Percentiles rank a stretch among this genome's conserved stretches.
These are phyloP conservation scores for Simmondsia chinensis DNA, from an alignment of 148 eudicot species.

Conservation along the genomic window DNA sequence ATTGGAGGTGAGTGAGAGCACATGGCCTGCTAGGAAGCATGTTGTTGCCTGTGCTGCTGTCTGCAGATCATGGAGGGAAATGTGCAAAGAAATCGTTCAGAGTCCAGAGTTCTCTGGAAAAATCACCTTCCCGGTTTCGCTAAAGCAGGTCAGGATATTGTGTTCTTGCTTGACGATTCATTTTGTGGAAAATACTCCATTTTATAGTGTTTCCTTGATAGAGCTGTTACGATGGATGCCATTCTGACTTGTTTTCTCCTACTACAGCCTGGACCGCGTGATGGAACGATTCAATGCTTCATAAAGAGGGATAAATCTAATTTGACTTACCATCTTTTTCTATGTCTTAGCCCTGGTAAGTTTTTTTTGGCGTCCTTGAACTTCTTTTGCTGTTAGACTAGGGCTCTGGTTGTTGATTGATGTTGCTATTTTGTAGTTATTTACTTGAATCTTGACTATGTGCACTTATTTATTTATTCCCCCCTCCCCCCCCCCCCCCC, in stretches of 20 bases:
- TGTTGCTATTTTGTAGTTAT: no score
- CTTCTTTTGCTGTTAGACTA: no score
- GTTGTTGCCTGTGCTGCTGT: conserved; percentile 91
- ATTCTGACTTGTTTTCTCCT: no score
- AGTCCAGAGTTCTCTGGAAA: conserved; percentile 71
- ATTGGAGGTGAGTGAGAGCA: conserved; percentile 76
- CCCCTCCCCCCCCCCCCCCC: no score
- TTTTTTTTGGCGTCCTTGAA: no score
- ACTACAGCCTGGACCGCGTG: conserved; percentile 84
- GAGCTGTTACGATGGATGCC: no score
- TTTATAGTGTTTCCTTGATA: no score
- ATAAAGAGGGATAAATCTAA: conserved; percentile 84
- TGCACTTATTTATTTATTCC: no score
- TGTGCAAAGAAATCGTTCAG: conserved; percentile 78
- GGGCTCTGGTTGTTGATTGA: no score
- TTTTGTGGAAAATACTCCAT: no score
- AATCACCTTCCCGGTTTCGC: conserved; percentile 78
- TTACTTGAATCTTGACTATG: no score
- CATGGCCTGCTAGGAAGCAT: conserved; percentile 78
- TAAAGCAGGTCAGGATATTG: conserved; percentile 60
- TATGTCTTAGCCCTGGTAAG: conserved; percentile 84
- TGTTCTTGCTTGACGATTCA: not conserved
- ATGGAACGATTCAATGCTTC: conserved; percentile 81
- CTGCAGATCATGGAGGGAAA: conserved; percentile 85
- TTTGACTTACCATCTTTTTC: conserved; percentile 78